These are phyloP conservation scores for Ogataea ramenticola DNA, from an alignment of 805 yeast species.

Conservation along the genomic window DNA sequence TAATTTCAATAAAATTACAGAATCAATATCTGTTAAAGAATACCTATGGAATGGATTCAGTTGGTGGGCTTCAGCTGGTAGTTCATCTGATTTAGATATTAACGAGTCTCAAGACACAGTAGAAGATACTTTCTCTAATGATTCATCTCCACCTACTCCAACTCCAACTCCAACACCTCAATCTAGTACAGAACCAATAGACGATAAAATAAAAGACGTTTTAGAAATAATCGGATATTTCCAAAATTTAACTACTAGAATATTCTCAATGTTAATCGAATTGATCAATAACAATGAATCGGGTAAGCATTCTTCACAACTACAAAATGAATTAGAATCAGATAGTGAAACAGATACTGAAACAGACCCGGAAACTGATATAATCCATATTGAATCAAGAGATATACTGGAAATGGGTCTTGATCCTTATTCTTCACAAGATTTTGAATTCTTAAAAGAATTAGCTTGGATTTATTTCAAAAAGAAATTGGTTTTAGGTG, in stretches of 20 bases:
- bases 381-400: constrained; percentile 29
- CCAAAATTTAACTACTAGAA: constrained; percentile 38
- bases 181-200: not conserved
- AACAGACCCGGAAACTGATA: constrained; percentile 4
- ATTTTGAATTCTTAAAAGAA: constrained; percentile 35
- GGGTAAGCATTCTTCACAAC: constrained; percentile 3
- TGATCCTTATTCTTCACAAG: constrained; percentile 43
- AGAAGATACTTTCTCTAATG: not conserved
- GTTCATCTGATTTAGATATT: not conserved
- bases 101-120: not conserved
- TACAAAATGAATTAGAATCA: not conserved
- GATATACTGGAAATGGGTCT: constrained; percentile 53
- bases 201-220: constrained; percentile 17
- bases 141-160: not conserved
- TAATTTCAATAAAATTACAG: constrained; percentile 21
- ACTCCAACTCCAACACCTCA: not conserved
- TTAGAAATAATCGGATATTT: constrained; percentile 41
- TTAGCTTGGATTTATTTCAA: constrained; percentile 43
- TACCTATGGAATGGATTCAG: constrained; percentile 61
- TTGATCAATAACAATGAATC: constrained; percentile 27
- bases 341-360: constrained; percentile 5
- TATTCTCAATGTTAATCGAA: constrained; percentile 32
- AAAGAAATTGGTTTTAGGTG: constrained; percentile 32
- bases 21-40: constrained; percentile 48
- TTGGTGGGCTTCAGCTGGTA: constrained; percentile 87